phyloP scores from a whole-genome alignment of 192 early-diverging fungal genomes.

The Funneliformis geosporum region DNA sequence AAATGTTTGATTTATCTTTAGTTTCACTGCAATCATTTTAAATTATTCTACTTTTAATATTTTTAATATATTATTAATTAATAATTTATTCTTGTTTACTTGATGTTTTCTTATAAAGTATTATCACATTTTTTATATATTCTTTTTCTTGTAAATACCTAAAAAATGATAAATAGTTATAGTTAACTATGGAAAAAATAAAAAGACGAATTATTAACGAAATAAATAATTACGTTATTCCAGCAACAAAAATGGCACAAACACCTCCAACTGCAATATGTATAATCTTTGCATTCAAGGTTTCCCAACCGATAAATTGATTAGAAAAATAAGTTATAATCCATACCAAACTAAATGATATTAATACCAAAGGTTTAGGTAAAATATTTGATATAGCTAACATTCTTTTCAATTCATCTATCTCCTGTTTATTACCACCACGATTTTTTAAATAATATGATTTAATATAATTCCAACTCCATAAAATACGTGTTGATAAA shows the following conservation, averaged over 20 bases:
- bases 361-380: conserved; percentile 45
- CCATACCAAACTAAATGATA: conserved; percentile 55
- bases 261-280: conserved; percentile 62
- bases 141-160: conserved; percentile 22
- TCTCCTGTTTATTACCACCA: background rate
- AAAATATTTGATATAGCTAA: conserved; percentile 43
- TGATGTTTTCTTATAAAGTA: background rate
- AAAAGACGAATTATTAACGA: background rate
- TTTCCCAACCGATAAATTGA: conserved; percentile 57
- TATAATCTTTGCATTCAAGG: conserved; percentile 46
- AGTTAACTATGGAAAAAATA: background rate
- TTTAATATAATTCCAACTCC: conserved; percentile 66
- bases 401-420: background rate
- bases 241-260: conserved; percentile 38
- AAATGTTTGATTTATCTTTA: no score
- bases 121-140: conserved; percentile 3
- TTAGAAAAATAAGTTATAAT: conserved; percentile 53
- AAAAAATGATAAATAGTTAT: background rate
- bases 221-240: conserved; percentile 44
- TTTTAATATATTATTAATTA: background rate
- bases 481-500: conserved; percentile 74
- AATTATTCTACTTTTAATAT: no score
- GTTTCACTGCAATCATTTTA: no score
- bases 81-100: conserved; percentile 6
- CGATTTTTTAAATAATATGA: conserved; percentile 55